phyloP scores from a whole-genome alignment of 139 green algal genomes.

The Desmodesmus armatus region DNA sequence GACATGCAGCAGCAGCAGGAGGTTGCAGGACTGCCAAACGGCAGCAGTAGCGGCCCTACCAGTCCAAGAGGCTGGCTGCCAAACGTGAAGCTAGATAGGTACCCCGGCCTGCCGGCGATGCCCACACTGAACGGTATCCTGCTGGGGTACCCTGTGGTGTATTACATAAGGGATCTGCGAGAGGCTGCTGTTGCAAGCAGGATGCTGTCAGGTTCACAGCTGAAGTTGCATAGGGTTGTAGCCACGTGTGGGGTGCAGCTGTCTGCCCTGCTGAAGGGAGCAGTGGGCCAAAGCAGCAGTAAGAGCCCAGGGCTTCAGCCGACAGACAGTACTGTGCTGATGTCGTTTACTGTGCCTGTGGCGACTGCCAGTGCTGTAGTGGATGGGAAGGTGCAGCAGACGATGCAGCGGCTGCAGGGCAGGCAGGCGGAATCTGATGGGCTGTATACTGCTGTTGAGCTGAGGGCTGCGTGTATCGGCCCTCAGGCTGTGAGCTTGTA shows the following conservation, averaged over 20 bases:
- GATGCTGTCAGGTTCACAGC: background rate
- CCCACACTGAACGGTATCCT: slow-evolving; percentile 77
- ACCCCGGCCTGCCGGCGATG: slow-evolving; percentile 53
- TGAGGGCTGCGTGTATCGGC: background rate
- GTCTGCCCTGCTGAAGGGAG: background rate
- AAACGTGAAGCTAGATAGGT: slow-evolving; percentile 1
- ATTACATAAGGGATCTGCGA: slow-evolving; percentile 48
- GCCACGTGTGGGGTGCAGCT: background rate
- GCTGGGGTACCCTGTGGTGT: slow-evolving; percentile 76
- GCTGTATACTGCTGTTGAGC: background rate
- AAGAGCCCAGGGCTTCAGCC: background rate
- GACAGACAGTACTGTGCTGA: background rate
- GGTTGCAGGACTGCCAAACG: background rate
- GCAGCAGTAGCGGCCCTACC: slow-evolving; percentile 21
- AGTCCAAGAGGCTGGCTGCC: background rate
- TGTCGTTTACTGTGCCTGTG: slow-evolving; percentile 29
- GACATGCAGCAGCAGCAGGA: slow-evolving; percentile 16
- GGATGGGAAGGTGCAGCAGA: background rate
- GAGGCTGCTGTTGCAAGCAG: slow-evolving; percentile 32
- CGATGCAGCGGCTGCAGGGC: too few relatives aligned
- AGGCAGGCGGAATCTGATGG: too few relatives aligned
- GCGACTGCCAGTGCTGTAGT: background rate
- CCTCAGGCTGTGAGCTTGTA: too few relatives aligned
- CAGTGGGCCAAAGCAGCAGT: background rate
- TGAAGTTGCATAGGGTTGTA: background rate